Evolutionary conservation across 2,329 filamentous ascomycete genomes (phyloP).

Genomic region (Thermothelomyces thermophilus): DNA sequence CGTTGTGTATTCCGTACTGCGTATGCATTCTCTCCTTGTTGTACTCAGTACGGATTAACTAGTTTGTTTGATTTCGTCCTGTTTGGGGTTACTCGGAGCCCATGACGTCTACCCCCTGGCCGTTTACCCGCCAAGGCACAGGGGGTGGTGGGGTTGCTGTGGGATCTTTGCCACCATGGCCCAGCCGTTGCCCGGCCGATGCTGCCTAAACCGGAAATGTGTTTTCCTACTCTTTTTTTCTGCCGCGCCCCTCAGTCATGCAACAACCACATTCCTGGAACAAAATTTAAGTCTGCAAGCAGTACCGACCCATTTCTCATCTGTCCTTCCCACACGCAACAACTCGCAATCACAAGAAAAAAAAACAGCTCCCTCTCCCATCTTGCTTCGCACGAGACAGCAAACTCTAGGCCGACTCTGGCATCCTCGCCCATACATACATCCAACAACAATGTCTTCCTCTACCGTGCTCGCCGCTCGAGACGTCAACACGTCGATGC

Average conservation of each 20-base stretch:
- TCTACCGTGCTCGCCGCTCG: conserved; percentile 56
- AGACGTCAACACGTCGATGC: conserved; percentile 55
- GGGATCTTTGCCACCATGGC: conserved; percentile 1
- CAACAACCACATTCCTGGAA: conserved; percentile 1
- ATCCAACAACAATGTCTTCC: conserved; percentile 36
- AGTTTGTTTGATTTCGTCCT: too few relatives aligned
- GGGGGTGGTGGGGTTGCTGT: not conserved
- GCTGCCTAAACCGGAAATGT: conserved; percentile 23
- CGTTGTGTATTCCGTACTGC: too few relatives aligned
- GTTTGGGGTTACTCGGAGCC: conserved; percentile 1
- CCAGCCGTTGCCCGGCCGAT: conserved; percentile 26
- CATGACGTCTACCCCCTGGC: conserved; percentile 6
- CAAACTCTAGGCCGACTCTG: not conserved
- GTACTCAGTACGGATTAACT: too few relatives aligned
- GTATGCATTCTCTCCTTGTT: too few relatives aligned
- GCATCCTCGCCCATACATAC: not conserved
- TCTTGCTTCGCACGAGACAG: not conserved
- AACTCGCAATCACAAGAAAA: not conserved
- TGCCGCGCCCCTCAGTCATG: not conserved
- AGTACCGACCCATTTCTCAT: not conserved
- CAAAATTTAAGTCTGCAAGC: conserved; percentile 1
- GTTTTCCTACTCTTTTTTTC: conserved; percentile 22
- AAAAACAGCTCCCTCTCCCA: too few relatives aligned
- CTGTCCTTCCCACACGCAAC: conserved; percentile 1
- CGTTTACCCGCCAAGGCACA: not conserved